These are phyloP conservation scores for Solanum virginianum DNA, from an alignment of 257 asterid genomes.

Conservation along the genomic window DNA sequence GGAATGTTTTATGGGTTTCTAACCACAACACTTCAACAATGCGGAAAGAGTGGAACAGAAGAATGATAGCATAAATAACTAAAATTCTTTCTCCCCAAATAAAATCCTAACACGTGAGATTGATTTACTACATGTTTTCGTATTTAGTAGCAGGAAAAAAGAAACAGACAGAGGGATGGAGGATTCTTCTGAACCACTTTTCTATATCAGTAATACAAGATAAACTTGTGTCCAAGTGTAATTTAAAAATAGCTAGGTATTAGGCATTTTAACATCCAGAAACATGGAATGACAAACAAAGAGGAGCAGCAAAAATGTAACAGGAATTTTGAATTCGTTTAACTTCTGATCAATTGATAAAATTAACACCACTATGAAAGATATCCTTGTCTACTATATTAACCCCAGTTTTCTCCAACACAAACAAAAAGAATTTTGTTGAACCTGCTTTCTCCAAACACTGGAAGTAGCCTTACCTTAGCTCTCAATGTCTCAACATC, in stretches of 20 bases:
- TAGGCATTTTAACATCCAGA: not conserved
- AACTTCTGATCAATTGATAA: not conserved
- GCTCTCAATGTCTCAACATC: conserved; percentile 70
- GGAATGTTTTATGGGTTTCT: not conserved
- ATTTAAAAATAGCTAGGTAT: not conserved
- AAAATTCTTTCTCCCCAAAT: not conserved
- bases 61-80: not conserved
- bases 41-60: not conserved
- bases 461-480: conserved; percentile 22
- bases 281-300: not conserved
- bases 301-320: not conserved
- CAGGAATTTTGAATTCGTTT: not conserved
- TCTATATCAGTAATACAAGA: not conserved
- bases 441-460: not conserved
- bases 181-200: not conserved
- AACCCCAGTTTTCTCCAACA: not conserved
- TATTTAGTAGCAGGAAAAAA: not conserved
- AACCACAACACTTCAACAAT: not conserved
- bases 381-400: not conserved
- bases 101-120: not conserved
- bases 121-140: not conserved
- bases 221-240: not conserved
- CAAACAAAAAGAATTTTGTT: not conserved
- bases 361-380: not conserved
- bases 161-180: not conserved